phyloP scores from a whole-genome alignment of 2,329 filamentous ascomycete species.

The Pseudogymnoascus sp. region DNA sequence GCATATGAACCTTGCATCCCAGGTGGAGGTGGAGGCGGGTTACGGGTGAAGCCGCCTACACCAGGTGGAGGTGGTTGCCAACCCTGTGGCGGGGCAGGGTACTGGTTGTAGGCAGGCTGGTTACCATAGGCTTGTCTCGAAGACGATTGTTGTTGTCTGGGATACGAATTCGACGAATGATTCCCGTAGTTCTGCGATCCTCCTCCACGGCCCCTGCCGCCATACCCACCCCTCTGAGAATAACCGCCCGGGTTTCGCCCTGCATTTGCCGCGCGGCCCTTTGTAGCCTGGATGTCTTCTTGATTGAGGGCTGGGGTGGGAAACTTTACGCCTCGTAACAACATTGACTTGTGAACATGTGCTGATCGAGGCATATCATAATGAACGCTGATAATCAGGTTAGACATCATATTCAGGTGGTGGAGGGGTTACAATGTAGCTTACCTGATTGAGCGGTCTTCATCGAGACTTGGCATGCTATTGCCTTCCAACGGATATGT shows the following conservation, averaged over 20 bases:
- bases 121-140: constrained; percentile 12
- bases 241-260: constrained; percentile 62
- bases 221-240: background rate
- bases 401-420: constrained; percentile 11
- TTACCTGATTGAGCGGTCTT: constrained; percentile 79
- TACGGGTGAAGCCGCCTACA: constrained; percentile 35
- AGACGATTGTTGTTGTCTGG: background rate
- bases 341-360: constrained; percentile 84
- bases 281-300: constrained; percentile 66
- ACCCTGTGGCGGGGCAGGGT: constrained; percentile 24
- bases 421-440: constrained; percentile 26
- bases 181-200: constrained; percentile 32
- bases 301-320: constrained; percentile 63
- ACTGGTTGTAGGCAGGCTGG: constrained; percentile 20
- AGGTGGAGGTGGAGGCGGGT: constrained; percentile 40
- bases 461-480: constrained; percentile 68
- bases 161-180: constrained; percentile 36
- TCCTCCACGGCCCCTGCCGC: constrained; percentile 33
- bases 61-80: constrained; percentile 41
- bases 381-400: constrained; percentile 53
- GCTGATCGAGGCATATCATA: constrained; percentile 72
- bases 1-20: constrained; percentile 19
- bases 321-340: constrained; percentile 74
- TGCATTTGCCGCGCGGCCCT: constrained; percentile 53
- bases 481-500: constrained; percentile 66